These are phyloP conservation scores for Cercospora zeae-maydis DNA, from an alignment of 2,329 filamentous ascomycete species.

Conservation along the genomic window DNA sequence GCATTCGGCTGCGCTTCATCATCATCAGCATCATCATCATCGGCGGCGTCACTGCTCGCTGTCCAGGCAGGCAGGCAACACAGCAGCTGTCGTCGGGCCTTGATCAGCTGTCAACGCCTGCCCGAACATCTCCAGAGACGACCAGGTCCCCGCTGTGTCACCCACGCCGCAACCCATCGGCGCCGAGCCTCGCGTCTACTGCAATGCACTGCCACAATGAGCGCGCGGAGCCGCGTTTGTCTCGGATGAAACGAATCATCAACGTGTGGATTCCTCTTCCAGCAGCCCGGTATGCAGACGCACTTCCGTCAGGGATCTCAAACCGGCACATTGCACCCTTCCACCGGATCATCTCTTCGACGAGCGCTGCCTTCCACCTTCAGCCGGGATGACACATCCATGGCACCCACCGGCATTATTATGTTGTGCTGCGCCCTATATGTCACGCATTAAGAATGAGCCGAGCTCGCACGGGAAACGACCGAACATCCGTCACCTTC, in stretches of 20 bases:
- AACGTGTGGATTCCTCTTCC: constrained; percentile 13
- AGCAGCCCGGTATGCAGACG: constrained; percentile 21
- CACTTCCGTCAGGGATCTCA: constrained; percentile 6
- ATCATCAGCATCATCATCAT: too few relatives aligned
- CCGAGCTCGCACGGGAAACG: neutral
- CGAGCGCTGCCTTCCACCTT: neutral
- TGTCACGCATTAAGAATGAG: neutral
- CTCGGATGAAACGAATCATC: neutral
- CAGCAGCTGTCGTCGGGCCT: constrained; percentile 11
- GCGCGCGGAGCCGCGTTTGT: neutral
- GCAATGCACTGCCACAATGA: constrained; percentile 1
- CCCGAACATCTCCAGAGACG: constrained; percentile 15
- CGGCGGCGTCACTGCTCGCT: neutral
- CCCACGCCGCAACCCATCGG: neutral
- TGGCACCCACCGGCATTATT: neutral
- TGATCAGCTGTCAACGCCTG: constrained; percentile 1
- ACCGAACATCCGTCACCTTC: neutral
- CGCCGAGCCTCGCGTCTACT: neutral
- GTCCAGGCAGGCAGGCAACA: constrained; percentile 5
- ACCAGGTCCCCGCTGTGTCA: neutral
- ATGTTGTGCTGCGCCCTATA: neutral
- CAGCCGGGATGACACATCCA: neutral
- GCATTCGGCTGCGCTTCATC: constrained; percentile 4
- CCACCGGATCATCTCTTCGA: neutral
- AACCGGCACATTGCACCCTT: constrained; percentile 1